Percentiles rank a stretch among this genome's conserved stretches.
phyloP scores from a whole-genome alignment of 495 filamentous ascomycete genomes.

The Saxispiralis lemnorum region DNA sequence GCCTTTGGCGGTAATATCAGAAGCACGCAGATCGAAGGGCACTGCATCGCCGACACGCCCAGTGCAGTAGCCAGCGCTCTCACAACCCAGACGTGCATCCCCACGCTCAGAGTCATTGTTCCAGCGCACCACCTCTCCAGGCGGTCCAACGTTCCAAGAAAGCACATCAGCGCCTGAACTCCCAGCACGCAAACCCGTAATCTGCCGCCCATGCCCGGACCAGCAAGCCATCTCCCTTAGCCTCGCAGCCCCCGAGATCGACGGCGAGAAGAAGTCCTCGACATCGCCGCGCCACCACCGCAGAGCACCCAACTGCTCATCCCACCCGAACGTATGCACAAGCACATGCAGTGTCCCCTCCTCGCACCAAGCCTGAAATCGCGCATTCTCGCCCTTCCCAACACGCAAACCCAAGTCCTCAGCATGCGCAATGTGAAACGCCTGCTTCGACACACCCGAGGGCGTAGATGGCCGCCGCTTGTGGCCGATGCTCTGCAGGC shows the following conservation, averaged over 20 bases:
- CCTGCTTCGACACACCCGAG: constrained; percentile 25
- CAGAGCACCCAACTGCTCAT: constrained; percentile 37
- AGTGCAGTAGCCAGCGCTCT: too few species aligned
- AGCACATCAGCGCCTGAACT: too few species aligned
- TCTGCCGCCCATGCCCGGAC: constrained; percentile 2
- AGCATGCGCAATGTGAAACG: constrained; percentile 79
- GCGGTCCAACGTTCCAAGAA: too few species aligned
- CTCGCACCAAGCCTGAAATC: constrained; percentile 9
- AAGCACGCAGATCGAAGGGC: too few species aligned
- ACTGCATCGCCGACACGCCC: too few species aligned
- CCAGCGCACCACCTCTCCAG: too few species aligned
- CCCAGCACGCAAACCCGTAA: too few species aligned
- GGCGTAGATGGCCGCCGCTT: constrained; percentile 43
- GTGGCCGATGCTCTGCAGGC: constrained; percentile 71
- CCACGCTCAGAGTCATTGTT: too few species aligned
- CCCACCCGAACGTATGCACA: constrained; percentile 58
- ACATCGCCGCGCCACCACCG: constrained; percentile 64
- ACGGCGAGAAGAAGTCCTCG: constrained; percentile 51
- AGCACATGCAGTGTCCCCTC: constrained; percentile 33
- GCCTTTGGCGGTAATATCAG: too few species aligned
- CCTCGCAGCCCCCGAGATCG: constrained; percentile 1
- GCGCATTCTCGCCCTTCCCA: constrained; percentile 16
- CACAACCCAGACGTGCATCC: too few species aligned
- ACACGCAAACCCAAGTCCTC: constrained; percentile 53
- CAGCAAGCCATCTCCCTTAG: constrained; percentile 1